A percentile compares a stretch with the other conserved stretches of the same genome.
Evolutionary conservation across 1,139 yeast species (phyloP).

Genomic region (Saccharomyces hybrid): DNA sequence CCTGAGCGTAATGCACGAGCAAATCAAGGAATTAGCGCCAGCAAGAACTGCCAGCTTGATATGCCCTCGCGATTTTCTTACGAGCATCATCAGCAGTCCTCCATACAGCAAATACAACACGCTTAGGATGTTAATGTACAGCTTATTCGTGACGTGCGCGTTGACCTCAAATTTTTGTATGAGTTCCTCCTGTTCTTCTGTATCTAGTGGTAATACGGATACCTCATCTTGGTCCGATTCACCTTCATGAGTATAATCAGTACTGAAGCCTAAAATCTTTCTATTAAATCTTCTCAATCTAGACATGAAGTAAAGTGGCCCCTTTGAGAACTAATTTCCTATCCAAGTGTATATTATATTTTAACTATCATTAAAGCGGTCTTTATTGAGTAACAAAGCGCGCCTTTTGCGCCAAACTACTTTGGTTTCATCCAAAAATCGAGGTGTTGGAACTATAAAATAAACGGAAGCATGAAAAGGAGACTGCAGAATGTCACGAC

Average conservation of each 20-base stretch:
- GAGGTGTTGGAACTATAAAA: not conserved
- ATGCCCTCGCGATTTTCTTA: slow-evolving; percentile 6
- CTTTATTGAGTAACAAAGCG: not conserved
- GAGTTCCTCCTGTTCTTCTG: slow-evolving; percentile 29
- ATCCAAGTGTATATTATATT: not conserved
- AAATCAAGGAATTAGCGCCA: slow-evolving; percentile 23
- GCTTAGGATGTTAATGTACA: slow-evolving; percentile 17
- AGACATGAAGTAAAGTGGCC: slow-evolving; percentile 15
- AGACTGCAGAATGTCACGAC: not conserved
- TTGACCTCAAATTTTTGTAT: slow-evolving; percentile 22
- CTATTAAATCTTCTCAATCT: slow-evolving; percentile 22
- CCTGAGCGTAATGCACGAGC: slow-evolving; percentile 24
- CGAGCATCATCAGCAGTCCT: slow-evolving; percentile 17
- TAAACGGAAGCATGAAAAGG: not conserved
- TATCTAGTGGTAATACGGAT: slow-evolving; percentile 23
- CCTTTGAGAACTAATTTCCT: not conserved
- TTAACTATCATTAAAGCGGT: not conserved
- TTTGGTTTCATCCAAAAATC: not conserved
- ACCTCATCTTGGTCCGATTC: slow-evolving; percentile 11
- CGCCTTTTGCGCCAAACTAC: not conserved
- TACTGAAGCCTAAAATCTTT: slow-evolving; percentile 10
- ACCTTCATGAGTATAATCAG: slow-evolving; percentile 1
- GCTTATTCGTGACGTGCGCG: slow-evolving; percentile 16
- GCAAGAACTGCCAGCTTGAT: slow-evolving; percentile 10
- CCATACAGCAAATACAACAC: slow-evolving; percentile 18